Percentiles rank a stretch among this genome's conserved stretches.
phyloP scores from a whole-genome alignment of 768 basidiomycete species.

The Thelephora aurantiotincta region DNA sequence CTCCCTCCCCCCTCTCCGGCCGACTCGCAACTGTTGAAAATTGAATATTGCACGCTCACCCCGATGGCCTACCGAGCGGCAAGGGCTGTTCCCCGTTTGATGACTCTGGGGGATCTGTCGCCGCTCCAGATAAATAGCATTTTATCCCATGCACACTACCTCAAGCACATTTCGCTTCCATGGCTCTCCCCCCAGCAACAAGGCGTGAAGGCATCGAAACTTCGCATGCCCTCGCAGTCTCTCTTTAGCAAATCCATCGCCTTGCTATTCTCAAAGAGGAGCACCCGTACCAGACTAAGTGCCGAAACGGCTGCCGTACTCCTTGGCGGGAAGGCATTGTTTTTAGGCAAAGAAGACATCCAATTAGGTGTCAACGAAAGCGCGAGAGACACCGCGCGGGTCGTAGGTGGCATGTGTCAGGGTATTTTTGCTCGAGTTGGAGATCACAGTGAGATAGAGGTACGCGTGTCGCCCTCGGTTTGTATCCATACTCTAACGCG shows the following conservation, averaged over 20 bases:
- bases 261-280: conserved; percentile 84
- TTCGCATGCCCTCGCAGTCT: conserved; percentile 58
- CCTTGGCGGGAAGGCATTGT: conserved; percentile 82
- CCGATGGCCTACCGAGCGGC: neutral
- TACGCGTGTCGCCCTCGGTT: conserved; percentile 17
- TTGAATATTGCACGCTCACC: neutral
- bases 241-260: conserved; percentile 78
- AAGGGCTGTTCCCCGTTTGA: conserved; percentile 44
- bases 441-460: conserved; percentile 86
- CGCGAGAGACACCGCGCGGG: conserved; percentile 67
- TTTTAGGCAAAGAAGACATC: conserved; percentile 81
- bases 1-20: neutral
- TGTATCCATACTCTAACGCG: neutral
- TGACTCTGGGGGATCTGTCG: conserved; percentile 82
- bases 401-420: conserved; percentile 90
- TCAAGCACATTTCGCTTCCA: conserved; percentile 50
- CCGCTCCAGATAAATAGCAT: conserved; percentile 58
- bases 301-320: conserved; percentile 70
- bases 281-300: conserved; percentile 81
- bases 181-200: conserved; percentile 45
- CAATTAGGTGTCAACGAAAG: conserved; percentile 95
- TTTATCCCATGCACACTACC: conserved; percentile 44
- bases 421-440: conserved; percentile 96
- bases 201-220: conserved; percentile 17
- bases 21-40: neutral